These are phyloP conservation scores for Xylariaceae sp. DNA, from an alignment of 2,329 filamentous ascomycete genomes.

Conservation along the genomic window DNA sequence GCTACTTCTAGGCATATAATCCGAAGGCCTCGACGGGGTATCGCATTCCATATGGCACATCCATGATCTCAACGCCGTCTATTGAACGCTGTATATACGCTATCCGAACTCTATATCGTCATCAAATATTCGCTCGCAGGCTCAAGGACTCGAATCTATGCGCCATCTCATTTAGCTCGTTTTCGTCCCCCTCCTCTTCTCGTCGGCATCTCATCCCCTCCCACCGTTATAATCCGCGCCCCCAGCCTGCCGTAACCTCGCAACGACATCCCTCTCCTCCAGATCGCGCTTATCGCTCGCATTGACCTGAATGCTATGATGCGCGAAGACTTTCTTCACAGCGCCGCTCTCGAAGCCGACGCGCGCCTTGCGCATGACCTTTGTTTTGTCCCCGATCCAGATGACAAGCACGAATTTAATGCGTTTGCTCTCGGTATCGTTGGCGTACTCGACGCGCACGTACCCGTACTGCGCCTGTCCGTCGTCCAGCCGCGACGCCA, in stretches of 20 bases:
- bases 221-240: conserved; percentile 76
- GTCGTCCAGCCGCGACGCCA: conserved; percentile 63
- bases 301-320: conserved; percentile 71
- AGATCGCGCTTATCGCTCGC: conserved; percentile 66
- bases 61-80: conserved; percentile 17
- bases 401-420: conserved; percentile 73
- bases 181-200: background rate
- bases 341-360: conserved; percentile 71
- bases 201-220: conserved; percentile 58
- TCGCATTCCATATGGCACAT: background rate
- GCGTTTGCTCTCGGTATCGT: conserved; percentile 72
- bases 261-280: conserved; percentile 66
- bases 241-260: conserved; percentile 67
- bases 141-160: too few species aligned
- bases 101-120: conserved; percentile 6
- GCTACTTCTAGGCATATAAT: too few species aligned
- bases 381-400: conserved; percentile 71
- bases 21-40: too few species aligned
- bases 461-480: conserved; percentile 71
- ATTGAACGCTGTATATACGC: conserved; percentile 31
- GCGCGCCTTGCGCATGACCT: conserved; percentile 73
- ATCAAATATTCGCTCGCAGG: conserved; percentile 6
- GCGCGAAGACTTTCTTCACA: conserved; percentile 68
- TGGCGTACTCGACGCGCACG: conserved; percentile 71
- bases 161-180: too few species aligned